Base-by-base conservation (phyloP, 371 early-diverging fungal species). In the Mortierella sp. region DNA sequence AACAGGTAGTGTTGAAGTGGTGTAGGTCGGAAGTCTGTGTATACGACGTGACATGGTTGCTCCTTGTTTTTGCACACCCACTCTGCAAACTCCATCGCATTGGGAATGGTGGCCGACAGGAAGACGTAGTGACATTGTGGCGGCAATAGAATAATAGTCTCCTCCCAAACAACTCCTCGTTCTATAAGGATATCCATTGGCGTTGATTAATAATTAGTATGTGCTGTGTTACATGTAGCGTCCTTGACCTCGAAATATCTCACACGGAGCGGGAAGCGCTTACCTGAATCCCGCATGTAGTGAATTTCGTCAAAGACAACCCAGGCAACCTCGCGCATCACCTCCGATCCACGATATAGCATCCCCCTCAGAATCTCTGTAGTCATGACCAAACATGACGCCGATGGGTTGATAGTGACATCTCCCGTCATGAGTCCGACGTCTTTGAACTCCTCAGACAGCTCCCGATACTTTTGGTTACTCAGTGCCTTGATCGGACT, bases 351-450 rank as follows among this genome's bases (percentile, higher is more conserved):
- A 40, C 97, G 94, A 88, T 99, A 99, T 37, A 99, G 93, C 99
- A 99, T 99, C 75, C 96, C 96, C 53, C 99, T 88, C 74, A 99
- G 88, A 94, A 99, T 99, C 91, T 88, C 99, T 1, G 99, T 99
- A 0, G 99, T 99, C 99, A 99, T 99, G 24, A 99, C 99, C 59
- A 99, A 87, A 83, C 99, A 98, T 3, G 96, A 95, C 21, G 99
- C 99, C 69, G 91, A 91, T 19, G 99, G 98, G 81, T 98, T 98
- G 86, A 99, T 97, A 0, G 99, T 98, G 0, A 99, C 98, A 92
- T 99, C 99, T 64, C 99, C 99, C 8, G 99, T 99, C 98, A 99
- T 98, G 77, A 99, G 91, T 19, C 99, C 99, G 13, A 99, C 99
- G 88, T 99, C 99, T 26, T 95, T 96, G 91, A 99, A 99, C 83